Percentiles rank a stretch among this genome's conserved stretches.
These are phyloP conservation scores for Nemophila menziesii DNA, from an alignment of 257 asterid species.

Conservation along the genomic window DNA sequence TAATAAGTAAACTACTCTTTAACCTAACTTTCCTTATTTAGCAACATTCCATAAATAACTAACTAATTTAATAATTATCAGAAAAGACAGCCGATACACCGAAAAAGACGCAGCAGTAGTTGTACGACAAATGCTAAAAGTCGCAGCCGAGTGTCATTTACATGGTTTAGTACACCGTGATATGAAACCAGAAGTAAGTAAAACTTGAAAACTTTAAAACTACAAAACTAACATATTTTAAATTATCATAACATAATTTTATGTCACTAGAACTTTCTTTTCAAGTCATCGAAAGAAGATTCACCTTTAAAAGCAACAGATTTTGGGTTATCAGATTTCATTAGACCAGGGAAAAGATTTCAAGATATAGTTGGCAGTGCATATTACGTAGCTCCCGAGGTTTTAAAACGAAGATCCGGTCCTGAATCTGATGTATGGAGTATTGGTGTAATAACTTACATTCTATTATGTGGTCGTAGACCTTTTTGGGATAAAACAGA, in stretches of 20 bases:
- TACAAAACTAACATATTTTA: neutral
- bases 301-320: constrained; percentile 91
- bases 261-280: constrained; percentile 76
- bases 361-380: constrained; percentile 99
- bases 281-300: constrained; percentile 80
- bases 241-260: constrained; percentile 10
- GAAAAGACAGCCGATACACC: constrained; percentile 94
- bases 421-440: constrained; percentile 99
- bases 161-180: constrained; percentile 99
- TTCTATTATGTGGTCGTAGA: constrained; percentile 90
- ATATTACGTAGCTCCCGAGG: constrained; percentile 98
- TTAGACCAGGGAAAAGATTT: constrained; percentile 88
- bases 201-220: no score
- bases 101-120: constrained; percentile 98
- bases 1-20: constrained; percentile 53
- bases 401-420: constrained; percentile 85
- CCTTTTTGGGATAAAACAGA: constrained; percentile 99
- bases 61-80: constrained; percentile 23
- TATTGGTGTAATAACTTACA: constrained; percentile 94
- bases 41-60: constrained; percentile 6
- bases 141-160: constrained; percentile 97
- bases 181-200: constrained; percentile 94
- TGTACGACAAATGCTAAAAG: constrained; percentile 96
- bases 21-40: constrained; percentile 2
- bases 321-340: constrained; percentile 97